Percentiles rank a stretch among this genome's conserved stretches.
phyloP scores from a whole-genome alignment of 78 protist genomes.

The Cavenderia fasciculata region DNA sequence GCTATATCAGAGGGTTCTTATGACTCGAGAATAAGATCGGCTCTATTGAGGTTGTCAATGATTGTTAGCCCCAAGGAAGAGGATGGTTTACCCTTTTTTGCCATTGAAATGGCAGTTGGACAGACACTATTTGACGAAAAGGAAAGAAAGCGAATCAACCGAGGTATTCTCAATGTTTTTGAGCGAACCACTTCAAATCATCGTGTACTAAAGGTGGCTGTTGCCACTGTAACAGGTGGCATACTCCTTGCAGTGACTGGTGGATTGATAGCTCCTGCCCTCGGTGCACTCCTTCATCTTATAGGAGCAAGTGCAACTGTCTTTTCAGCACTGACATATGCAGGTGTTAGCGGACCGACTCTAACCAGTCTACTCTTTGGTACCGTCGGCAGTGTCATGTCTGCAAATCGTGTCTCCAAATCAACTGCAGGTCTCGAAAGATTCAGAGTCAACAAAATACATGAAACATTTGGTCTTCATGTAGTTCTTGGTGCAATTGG shows the following conservation, averaged over 20 bases:
- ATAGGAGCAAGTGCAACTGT: conserved; percentile 20
- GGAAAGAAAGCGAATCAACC: neutral
- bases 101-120: neutral
- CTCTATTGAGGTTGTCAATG: conserved; percentile 15
- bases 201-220: conserved; percentile 20
- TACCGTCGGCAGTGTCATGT: conserved; percentile 43
- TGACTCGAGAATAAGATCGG: conserved; percentile 36
- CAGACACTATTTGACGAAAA: neutral
- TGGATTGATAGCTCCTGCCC: conserved; percentile 23
- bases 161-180: conserved; percentile 38
- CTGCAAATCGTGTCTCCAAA: conserved; percentile 39
- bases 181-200: conserved; percentile 54
- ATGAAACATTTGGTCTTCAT: conserved; percentile 39
- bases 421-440: conserved; percentile 40
- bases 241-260: conserved; percentile 17
- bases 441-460: neutral
- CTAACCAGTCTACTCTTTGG: conserved; percentile 50
- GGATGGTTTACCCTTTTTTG: neutral
- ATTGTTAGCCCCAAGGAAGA: neutral
- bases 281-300: conserved; percentile 48
- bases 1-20: conserved; percentile 30
- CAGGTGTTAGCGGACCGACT: conserved; percentile 41
- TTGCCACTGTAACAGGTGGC: conserved; percentile 48
- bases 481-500: conserved; percentile 53
- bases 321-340: conserved; percentile 18